phyloP scores from a whole-genome alignment of 2,329 filamentous ascomycete genomes.

The Monilinia laxa region DNA sequence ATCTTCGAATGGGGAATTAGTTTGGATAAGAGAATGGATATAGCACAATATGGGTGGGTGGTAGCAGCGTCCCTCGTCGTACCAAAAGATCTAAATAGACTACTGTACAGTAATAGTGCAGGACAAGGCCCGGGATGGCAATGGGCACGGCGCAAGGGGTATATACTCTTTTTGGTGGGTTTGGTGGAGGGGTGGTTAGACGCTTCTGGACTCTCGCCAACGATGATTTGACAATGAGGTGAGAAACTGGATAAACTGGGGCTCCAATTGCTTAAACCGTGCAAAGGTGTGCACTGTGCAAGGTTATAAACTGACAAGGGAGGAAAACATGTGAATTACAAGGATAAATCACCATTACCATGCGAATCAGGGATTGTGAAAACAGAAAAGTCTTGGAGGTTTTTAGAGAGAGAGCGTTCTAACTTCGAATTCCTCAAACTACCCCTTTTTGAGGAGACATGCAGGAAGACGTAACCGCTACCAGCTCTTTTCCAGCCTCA shows the following conservation, averaged over 20 bases:
- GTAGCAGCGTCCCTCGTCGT: slow-evolving; percentile 12
- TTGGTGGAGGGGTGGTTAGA: neutral
- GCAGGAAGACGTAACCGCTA: slow-evolving; percentile 9
- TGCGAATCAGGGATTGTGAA: slow-evolving; percentile 17
- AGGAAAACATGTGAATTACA: slow-evolving; percentile 20
- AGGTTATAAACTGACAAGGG: slow-evolving; percentile 1
- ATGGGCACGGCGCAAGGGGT: slow-evolving; percentile 12
- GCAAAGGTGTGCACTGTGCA: slow-evolving; percentile 6
- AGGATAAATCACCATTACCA: slow-evolving; percentile 23
- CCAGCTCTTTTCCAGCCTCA: neutral
- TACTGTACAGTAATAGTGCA: slow-evolving; percentile 1
- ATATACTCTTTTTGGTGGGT: neutral
- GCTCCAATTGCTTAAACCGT: neutral
- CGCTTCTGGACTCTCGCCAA: neutral
- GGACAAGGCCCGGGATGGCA: slow-evolving; percentile 15
- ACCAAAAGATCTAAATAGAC: neutral
- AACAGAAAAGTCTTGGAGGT: neutral
- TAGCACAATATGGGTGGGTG: neutral
- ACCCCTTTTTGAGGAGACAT: slow-evolving; percentile 15
- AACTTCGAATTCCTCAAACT: neutral
- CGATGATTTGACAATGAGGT: slow-evolving; percentile 9
- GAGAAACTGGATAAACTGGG: neutral
- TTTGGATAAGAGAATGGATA: slow-evolving; percentile 10
- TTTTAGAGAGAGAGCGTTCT: neutral
- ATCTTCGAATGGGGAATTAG: neutral